Percentiles rank a stretch among this genome's conserved stretches.
phyloP scores from a whole-genome alignment of 83 land plant species.

The Picea mariana region DNA sequence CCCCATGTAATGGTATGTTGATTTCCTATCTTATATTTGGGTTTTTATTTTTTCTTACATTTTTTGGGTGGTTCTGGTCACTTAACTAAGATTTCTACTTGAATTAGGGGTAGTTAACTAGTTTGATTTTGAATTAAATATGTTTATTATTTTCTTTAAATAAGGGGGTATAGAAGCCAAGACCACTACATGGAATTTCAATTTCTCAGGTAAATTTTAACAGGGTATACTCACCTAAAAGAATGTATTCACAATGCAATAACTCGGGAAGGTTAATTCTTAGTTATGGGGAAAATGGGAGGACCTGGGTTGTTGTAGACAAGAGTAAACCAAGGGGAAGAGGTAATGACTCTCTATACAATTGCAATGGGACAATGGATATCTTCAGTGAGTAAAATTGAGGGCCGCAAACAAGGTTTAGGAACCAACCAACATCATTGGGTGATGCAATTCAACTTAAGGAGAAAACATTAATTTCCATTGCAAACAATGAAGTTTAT shows the following conservation, averaged over 20 bases:
- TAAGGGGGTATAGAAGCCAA: conserved; percentile 31
- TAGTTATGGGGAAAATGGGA: conserved; percentile 14
- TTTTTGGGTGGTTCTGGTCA: background rate
- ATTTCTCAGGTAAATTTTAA: conserved; percentile 16
- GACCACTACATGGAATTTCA: conserved; percentile 32
- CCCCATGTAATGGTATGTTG: conserved; percentile 29
- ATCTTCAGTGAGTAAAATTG: conserved; percentile 43
- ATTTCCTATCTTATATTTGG: background rate
- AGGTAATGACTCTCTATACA: conserved; percentile 12
- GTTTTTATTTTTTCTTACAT: background rate
- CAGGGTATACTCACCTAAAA: conserved; percentile 22
- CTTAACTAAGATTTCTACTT: too few species aligned
- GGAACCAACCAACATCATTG: background rate
- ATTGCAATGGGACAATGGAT: conserved; percentile 28
- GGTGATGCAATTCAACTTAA: background rate
- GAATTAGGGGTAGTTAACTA: too few species aligned
- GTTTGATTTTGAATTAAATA: background rate
- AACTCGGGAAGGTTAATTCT: conserved; percentile 21
- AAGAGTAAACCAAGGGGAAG: conserved; percentile 20
- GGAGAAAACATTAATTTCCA: background rate
- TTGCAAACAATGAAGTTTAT: background rate
- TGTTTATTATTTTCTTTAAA: background rate
- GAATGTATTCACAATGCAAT: conserved; percentile 15
- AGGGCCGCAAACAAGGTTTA: conserved; percentile 34
- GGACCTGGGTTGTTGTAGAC: conserved; percentile 23